phyloP scores from a whole-genome alignment of 176 grass and related monocot genomes.

The Juncus effusus region DNA sequence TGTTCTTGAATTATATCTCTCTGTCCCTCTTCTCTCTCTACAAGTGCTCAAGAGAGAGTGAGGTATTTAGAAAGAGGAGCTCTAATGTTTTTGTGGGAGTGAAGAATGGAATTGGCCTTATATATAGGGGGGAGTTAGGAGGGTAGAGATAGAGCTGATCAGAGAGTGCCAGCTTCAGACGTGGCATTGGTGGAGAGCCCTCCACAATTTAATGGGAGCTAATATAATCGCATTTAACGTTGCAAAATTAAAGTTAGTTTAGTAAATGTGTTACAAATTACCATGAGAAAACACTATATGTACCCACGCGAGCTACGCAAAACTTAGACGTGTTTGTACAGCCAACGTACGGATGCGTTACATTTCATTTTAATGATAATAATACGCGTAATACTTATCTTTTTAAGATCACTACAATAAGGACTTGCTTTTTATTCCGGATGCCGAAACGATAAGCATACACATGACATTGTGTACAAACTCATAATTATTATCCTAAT shows the following conservation, averaged over 20 bases:
- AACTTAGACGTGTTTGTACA: neutral
- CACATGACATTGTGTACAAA: too few relatives aligned
- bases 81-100: neutral
- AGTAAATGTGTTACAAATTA: slow-evolving; percentile 6
- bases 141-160: neutral
- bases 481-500: too few relatives aligned
- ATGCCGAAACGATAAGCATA: too few relatives aligned
- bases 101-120: slow-evolving; percentile 8
- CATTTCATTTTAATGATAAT: too few relatives aligned
- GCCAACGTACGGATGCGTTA: too few relatives aligned
- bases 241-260: slow-evolving; percentile 20
- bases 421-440: too few relatives aligned
- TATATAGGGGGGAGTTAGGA: slow-evolving; percentile 19
- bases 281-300: neutral
- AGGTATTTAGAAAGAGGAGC: slow-evolving; percentile 12
- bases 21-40: slow-evolving; percentile 3
- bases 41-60: slow-evolving; percentile 15
- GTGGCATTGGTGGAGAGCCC: slow-evolving; percentile 5
- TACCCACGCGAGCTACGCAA: slow-evolving; percentile 1
- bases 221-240: neutral
- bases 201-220: slow-evolving; percentile 9
- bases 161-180: neutral
- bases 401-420: too few relatives aligned
- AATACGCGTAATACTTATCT: too few relatives aligned
- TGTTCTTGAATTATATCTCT: neutral